Conservation (phyloP, 2,329 filamentous ascomycete genomes). For the Orbilia javanica region DNA sequence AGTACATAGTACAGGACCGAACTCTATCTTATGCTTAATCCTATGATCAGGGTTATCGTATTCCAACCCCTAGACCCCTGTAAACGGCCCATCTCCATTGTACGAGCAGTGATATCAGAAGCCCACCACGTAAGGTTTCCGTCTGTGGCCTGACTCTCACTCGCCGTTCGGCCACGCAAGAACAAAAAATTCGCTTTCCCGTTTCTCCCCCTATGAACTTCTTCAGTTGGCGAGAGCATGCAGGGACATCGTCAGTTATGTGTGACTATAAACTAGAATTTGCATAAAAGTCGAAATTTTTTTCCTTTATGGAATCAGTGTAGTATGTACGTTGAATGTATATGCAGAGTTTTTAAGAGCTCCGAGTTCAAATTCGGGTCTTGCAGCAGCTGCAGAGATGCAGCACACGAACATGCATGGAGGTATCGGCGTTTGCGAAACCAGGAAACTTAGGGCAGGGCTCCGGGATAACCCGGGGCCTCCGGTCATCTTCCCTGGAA, state of each 20-base stretch:
- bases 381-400: conserved; percentile 50
- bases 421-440: conserved; percentile 41
- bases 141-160: conserved; percentile 44
- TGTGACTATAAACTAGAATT: conserved; percentile 55
- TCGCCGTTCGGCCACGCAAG: conserved; percentile 41
- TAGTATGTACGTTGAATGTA: conserved; percentile 9
- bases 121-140: conserved; percentile 40
- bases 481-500: neutral
- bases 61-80: conserved; percentile 16
- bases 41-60: conserved; percentile 32
- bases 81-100: conserved; percentile 14
- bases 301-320: conserved; percentile 22
- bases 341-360: conserved; percentile 49
- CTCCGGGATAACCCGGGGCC: conserved; percentile 8
- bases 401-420: conserved; percentile 48
- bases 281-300: conserved; percentile 45
- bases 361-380: conserved; percentile 53
- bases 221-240: conserved; percentile 39
- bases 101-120: too few species aligned
- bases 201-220: conserved; percentile 43
- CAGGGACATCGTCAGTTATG: conserved; percentile 43
- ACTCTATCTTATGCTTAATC: neutral
- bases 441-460: neutral
- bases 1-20: too few species aligned
- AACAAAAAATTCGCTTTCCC: conserved; percentile 7